Evolutionary conservation across 371 early-diverging fungal species (phyloP).

Genomic region (Gilbertella persicaria): DNA sequence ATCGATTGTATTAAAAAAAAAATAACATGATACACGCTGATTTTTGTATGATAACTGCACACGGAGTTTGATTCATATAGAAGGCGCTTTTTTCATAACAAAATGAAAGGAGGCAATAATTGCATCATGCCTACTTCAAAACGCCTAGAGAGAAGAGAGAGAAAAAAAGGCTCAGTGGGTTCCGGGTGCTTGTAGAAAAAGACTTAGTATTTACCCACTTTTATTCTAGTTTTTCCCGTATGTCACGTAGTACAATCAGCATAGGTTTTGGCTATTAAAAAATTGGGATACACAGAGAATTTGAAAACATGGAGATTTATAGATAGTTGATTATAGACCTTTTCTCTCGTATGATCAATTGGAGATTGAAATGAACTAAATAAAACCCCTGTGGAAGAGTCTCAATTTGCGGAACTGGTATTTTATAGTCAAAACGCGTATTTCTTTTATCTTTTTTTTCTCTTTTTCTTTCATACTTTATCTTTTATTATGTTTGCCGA

Average conservation of each 20-base stretch:
- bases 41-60: too few species aligned
- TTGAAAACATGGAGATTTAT: neutral
- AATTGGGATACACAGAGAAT: constrained; percentile 1
- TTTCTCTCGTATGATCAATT: constrained; percentile 10
- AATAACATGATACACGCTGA: too few species aligned
- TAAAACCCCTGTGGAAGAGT: constrained; percentile 28
- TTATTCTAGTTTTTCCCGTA: constrained; percentile 10
- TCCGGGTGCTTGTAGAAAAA: neutral
- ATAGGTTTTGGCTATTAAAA: neutral
- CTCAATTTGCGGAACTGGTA: constrained; percentile 9
- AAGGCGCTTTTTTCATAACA: too few species aligned
- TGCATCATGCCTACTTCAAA: too few species aligned
- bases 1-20: too few species aligned
- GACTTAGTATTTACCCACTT: constrained; percentile 7
- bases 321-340: constrained; percentile 4
- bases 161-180: too few species aligned
- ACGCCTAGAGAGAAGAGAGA: too few species aligned
- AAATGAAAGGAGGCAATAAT: too few species aligned
- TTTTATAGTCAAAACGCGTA: neutral
- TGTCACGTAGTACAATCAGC: constrained; percentile 8
- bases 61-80: too few species aligned
- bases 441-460: neutral
- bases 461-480: constrained; percentile 6
- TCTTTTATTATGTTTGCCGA: constrained; percentile 21
- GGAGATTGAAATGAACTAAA: constrained; percentile 19